Evolutionary conservation across 306 rosid genomes (phyloP).

Genomic region (Styphnolobium japonicum): DNA sequence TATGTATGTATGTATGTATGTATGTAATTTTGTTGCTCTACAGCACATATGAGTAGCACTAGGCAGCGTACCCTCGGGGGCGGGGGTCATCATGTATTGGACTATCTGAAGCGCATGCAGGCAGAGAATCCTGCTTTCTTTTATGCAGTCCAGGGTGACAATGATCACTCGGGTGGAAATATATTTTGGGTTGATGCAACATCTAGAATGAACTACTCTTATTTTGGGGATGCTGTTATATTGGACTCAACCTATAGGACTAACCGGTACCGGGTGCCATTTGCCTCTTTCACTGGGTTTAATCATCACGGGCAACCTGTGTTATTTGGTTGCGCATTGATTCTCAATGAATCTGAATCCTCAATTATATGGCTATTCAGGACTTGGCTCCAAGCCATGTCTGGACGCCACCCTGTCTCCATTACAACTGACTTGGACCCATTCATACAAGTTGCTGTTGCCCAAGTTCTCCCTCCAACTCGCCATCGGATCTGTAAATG

Average conservation of each 20-base stretch:
- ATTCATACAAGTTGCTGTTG: conserved; percentile 60
- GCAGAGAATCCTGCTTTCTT: conserved; percentile 77
- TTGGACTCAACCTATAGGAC: conserved; percentile 69
- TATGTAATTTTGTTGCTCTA: background rate
- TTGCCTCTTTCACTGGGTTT: conserved; percentile 69
- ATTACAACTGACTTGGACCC: conserved; percentile 74
- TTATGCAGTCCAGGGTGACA: conserved; percentile 65
- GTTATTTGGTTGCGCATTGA: conserved; percentile 74
- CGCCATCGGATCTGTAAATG: conserved; percentile 70
- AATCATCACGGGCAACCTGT: conserved; percentile 86
- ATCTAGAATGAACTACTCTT: conserved; percentile 61
- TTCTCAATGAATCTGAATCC: conserved; percentile 64
- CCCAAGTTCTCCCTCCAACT: conserved; percentile 65
- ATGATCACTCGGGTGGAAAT: conserved; percentile 55
- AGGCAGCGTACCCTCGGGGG: conserved; percentile 68
- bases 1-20: too few species aligned
- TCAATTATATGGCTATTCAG: conserved; percentile 70
- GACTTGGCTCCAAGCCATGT: conserved; percentile 83
- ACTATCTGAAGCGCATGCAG: conserved; percentile 79
- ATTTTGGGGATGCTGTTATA: conserved; percentile 77
- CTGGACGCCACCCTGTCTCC: conserved; percentile 65
- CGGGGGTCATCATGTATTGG: conserved; percentile 72
- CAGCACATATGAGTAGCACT: conserved; percentile 58
- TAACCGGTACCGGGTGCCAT: conserved; percentile 54
- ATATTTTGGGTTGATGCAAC: conserved; percentile 81